A percentile compares a stretch with the other conserved stretches of the same genome.
Conservation (phyloP, 164 flowering plant species). For the Stephania japonica region DNA sequence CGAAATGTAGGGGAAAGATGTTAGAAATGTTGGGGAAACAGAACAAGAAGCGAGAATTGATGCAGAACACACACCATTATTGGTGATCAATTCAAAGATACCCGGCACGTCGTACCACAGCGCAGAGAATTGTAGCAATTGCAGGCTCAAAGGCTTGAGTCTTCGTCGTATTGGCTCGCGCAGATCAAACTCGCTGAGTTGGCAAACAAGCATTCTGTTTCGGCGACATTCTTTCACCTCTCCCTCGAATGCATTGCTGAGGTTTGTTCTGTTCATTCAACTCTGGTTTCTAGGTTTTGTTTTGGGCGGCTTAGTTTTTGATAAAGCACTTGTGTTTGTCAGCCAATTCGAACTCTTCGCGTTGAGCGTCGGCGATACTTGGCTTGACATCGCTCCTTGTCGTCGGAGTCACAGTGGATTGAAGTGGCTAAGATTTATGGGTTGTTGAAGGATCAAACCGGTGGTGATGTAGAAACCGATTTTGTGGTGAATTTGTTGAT, state of each 20-base stretch:
- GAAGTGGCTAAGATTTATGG: constrained; percentile 26
- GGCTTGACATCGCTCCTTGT: constrained; percentile 23
- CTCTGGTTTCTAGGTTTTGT: background rate
- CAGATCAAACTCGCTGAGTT: constrained; percentile 45
- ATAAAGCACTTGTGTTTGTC: background rate
- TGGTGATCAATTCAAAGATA: constrained; percentile 7
- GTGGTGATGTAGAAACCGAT: background rate
- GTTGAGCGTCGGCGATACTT: constrained; percentile 29
- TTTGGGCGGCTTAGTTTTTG: background rate
- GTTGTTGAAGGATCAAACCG: constrained; percentile 11
- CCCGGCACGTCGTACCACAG: constrained; percentile 29
- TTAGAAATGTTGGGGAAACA: background rate
- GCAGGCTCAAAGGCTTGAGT: constrained; percentile 38
- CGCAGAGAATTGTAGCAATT: constrained; percentile 39
- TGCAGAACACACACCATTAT: background rate
- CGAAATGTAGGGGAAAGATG: background rate
- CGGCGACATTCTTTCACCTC: constrained; percentile 34
- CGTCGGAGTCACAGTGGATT: constrained; percentile 21
- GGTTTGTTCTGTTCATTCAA: constrained; percentile 15
- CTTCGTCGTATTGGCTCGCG: constrained; percentile 37
- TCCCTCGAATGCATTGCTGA: constrained; percentile 36
- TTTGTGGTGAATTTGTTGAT: no score
- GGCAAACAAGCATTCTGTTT: constrained; percentile 36
- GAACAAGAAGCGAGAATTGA: constrained; percentile 20
- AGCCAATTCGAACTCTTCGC: constrained; percentile 24